phyloP scores from a whole-genome alignment of 805 yeast species.

The Metschnikowia arizonensis region DNA sequence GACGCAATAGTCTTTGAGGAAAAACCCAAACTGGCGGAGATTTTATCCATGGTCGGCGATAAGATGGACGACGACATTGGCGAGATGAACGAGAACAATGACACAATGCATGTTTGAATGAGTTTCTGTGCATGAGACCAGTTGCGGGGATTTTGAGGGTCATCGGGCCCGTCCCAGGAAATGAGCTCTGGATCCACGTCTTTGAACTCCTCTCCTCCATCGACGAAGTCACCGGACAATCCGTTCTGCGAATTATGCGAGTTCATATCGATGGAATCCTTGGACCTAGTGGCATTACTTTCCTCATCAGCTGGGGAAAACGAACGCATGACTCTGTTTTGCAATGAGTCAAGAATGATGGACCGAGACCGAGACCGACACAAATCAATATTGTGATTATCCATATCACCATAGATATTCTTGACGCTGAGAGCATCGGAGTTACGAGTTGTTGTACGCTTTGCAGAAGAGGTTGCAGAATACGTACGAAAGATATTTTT shows the following conservation, averaged over 20 bases:
- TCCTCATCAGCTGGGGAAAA: constrained; percentile 21
- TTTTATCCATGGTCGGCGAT: constrained; percentile 55
- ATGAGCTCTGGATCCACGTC: constrained; percentile 61
- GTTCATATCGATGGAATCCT: neutral
- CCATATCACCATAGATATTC: constrained; percentile 40
- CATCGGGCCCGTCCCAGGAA: constrained; percentile 63
- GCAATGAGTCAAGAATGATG: constrained; percentile 39
- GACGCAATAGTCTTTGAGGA: constrained; percentile 23
- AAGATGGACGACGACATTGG: constrained; percentile 62
- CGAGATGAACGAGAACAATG: constrained; percentile 53
- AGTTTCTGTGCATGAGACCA: constrained; percentile 47
- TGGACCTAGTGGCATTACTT: neutral
- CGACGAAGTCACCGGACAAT: constrained; percentile 28
- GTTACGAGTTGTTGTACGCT: constrained; percentile 8
- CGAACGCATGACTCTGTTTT: constrained; percentile 23
- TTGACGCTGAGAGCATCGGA: constrained; percentile 25
- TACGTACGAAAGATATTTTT: constrained; percentile 9
- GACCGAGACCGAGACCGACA: constrained; percentile 42
- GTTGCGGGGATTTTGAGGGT: constrained; percentile 61
- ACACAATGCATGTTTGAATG: constrained; percentile 42
- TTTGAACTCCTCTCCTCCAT: constrained; percentile 52
- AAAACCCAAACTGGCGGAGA: constrained; percentile 41
- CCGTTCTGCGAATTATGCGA: constrained; percentile 6
- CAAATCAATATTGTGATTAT: constrained; percentile 34
- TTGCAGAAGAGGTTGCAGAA: constrained; percentile 9